Conservation (phyloP, 2,329 filamentous ascomycete genomes). For the Phialemoniopsis sp. region DNA sequence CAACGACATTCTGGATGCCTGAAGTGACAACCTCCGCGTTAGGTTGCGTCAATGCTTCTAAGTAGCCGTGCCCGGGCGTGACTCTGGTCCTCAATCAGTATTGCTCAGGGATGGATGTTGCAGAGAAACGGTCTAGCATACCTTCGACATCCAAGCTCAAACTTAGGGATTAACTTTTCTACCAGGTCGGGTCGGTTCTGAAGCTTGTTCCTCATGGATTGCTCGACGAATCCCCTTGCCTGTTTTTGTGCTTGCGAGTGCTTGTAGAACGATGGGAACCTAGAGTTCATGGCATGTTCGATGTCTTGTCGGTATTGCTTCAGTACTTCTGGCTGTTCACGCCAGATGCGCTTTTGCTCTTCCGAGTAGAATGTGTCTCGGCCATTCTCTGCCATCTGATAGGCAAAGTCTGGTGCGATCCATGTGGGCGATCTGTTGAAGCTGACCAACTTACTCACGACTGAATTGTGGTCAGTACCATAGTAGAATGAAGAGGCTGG, state of each 20-base stretch:
- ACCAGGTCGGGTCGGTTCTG: constrained; percentile 35
- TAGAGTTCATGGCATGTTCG: not conserved
- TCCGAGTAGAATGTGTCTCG: not conserved
- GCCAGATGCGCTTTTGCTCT: not conserved
- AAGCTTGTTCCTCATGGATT: constrained; percentile 10
- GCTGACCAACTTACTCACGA: constrained; percentile 13
- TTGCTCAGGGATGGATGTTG: no score
- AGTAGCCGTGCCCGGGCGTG: constrained; percentile 35
- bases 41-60: constrained; percentile 32
- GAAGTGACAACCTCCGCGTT: constrained; percentile 39
- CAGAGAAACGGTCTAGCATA: no score
- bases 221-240: not conserved
- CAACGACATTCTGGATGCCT: constrained; percentile 27
- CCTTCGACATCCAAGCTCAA: constrained; percentile 36
- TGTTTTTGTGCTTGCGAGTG: not conserved
- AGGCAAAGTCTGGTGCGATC: constrained; percentile 13
- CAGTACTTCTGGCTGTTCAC: not conserved
- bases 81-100: no score
- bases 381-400: not conserved
- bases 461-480: not conserved
- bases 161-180: constrained; percentile 36
- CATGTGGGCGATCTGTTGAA: constrained; percentile 24
- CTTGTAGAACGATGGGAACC: constrained; percentile 1
- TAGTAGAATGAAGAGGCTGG: no score
- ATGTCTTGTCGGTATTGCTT: not conserved